Evolutionary conservation across 768 basidiomycete genomes (phyloP).

Genomic region (Roridomyces roridus): DNA sequence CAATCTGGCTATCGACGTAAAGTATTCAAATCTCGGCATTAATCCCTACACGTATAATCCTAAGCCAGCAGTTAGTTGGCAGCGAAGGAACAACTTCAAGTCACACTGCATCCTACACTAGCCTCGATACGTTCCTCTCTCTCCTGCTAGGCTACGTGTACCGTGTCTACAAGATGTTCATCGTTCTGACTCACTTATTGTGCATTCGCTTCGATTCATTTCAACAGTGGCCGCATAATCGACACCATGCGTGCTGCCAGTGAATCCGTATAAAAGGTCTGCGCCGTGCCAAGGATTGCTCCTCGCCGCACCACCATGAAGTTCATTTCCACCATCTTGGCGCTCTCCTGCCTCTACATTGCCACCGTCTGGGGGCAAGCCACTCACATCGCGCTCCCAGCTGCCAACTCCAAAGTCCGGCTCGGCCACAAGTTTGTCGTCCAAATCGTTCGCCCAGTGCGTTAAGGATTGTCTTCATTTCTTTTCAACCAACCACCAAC

Average conservation of each 20-base stretch:
- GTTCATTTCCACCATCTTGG: not conserved
- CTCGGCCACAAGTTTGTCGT: not conserved
- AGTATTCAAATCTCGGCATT: slow-evolving; percentile 52
- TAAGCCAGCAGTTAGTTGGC: slow-evolving; percentile 21
- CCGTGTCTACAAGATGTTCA: too few relatives aligned
- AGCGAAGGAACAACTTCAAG: not conserved
- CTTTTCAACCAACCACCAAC: not conserved
- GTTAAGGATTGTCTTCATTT: not conserved
- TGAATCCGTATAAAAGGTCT: too few relatives aligned
- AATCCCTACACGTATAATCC: slow-evolving; percentile 65
- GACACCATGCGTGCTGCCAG: not conserved
- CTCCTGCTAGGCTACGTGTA: too few relatives aligned
- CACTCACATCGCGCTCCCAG: slow-evolving; percentile 6
- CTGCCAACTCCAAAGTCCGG: not conserved
- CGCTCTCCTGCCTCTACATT: slow-evolving; percentile 5
- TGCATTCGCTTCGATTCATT: too few relatives aligned
- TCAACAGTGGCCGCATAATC: not conserved
- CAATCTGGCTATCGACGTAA: not conserved
- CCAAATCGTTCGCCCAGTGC: slow-evolving; percentile 17
- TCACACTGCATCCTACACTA: slow-evolving; percentile 30
- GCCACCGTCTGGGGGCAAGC: slow-evolving; percentile 9
- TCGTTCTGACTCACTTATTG: too few relatives aligned
- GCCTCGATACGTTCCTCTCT: too few relatives aligned
- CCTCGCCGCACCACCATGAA: not conserved
- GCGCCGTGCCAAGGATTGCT: too few relatives aligned